Conservation (phyloP, 2,329 filamentous ascomycete genomes). For the Alternaria viburni region DNA sequence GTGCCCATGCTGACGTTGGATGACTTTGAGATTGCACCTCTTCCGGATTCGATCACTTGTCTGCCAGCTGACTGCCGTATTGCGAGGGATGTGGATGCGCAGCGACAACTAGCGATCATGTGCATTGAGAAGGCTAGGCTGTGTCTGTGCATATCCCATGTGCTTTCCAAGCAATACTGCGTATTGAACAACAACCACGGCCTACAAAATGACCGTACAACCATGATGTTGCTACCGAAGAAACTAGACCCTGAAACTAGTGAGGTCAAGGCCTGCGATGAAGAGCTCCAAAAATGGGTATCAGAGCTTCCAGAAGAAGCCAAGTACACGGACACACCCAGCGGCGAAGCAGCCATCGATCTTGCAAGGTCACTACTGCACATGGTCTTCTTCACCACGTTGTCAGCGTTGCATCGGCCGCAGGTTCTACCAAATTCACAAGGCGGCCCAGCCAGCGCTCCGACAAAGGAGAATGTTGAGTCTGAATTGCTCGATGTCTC, state of each 20-base stretch:
- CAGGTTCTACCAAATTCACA: constrained; percentile 83
- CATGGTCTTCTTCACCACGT: constrained; percentile 91
- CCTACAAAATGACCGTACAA: constrained; percentile 70
- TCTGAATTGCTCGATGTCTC: constrained; percentile 82
- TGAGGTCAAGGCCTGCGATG: constrained; percentile 79
- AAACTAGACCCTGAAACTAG: constrained; percentile 82
- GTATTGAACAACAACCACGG: constrained; percentile 85
- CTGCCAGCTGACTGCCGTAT: constrained; percentile 74
- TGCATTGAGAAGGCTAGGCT: constrained; percentile 92
- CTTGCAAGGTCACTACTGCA: constrained; percentile 86
- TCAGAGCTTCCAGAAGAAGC: constrained; percentile 73
- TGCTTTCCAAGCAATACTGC: constrained; percentile 90
- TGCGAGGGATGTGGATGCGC: constrained; percentile 73
- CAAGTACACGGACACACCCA: constrained; percentile 68
- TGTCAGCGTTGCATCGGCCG: constrained; percentile 88
- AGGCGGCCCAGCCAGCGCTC: constrained; percentile 54
- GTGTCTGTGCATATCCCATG: constrained; percentile 86
- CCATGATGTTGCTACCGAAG: constrained; percentile 90
- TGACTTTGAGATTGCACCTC: constrained; percentile 79
- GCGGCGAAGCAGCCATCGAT: constrained; percentile 63
- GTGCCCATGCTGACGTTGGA: constrained; percentile 85
- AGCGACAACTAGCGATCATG: constrained; percentile 81
- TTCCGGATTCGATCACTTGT: constrained; percentile 71
- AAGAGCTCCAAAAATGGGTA: constrained; percentile 79
- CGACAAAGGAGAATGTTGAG: constrained; percentile 40